These are phyloP conservation scores for Talaromyces atroroseus DNA, from an alignment of 2,329 filamentous ascomycete genomes.

Conservation along the genomic window DNA sequence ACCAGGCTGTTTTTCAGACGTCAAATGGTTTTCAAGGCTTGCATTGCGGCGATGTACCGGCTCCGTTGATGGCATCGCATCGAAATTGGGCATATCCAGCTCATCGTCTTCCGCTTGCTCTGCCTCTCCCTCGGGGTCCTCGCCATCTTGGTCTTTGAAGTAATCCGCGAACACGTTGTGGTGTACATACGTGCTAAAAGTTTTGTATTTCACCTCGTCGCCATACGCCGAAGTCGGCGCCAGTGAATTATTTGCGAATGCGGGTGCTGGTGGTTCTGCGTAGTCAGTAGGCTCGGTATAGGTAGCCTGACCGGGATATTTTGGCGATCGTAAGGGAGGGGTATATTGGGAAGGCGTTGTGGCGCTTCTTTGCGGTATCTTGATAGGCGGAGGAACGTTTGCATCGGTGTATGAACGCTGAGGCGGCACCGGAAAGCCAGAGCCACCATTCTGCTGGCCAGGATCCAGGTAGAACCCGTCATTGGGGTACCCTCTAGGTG, in stretches of 20 bases:
- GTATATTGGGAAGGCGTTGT: constrained; percentile 28
- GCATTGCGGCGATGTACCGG: constrained; percentile 10
- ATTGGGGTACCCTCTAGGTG: constrained; percentile 20
- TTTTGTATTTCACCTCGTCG: constrained; percentile 14
- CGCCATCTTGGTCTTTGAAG: constrained; percentile 43
- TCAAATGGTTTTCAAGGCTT: constrained; percentile 13
- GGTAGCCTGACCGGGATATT: constrained; percentile 32
- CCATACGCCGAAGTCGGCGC: constrained; percentile 3
- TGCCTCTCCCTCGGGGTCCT: constrained; percentile 42
- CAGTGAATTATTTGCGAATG: constrained; percentile 4
- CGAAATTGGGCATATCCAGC: constrained; percentile 60
- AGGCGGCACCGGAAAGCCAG: constrained; percentile 14
- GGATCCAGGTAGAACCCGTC: constrained; percentile 14
- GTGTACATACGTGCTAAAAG: constrained; percentile 20
- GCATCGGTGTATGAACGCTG: constrained; percentile 25
- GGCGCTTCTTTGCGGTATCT: constrained; percentile 30
- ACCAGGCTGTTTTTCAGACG: background rate
- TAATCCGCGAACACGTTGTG: constrained; percentile 47
- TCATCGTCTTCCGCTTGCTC: constrained; percentile 38
- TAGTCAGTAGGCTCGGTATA: constrained; percentile 26
- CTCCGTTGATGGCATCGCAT: constrained; percentile 41
- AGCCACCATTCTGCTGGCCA: constrained; percentile 1
- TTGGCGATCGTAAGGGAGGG: constrained; percentile 17
- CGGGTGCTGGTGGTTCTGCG: constrained; percentile 14
- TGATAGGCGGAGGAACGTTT: constrained; percentile 23